These are phyloP conservation scores for Puccinia novopanici DNA, from an alignment of 1,284 basidiomycete genomes.

Conservation along the genomic window DNA sequence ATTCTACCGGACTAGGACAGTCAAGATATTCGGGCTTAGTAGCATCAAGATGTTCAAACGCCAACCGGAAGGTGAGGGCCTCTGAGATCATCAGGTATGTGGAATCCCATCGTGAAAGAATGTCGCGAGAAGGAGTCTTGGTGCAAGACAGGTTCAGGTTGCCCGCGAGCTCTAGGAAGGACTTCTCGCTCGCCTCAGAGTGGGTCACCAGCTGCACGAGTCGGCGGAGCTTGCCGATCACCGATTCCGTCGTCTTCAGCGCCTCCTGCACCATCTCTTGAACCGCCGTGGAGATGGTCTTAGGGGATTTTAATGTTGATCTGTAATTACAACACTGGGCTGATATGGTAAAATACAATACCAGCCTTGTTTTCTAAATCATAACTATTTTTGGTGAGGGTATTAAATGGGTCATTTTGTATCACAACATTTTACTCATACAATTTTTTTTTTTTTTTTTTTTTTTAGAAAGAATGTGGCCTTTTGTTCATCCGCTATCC, in stretches of 20 bases:
- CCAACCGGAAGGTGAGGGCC: neutral
- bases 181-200: neutral
- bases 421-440: no score
- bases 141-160: neutral
- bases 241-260: neutral
- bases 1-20: slow-evolving; percentile 4
- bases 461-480: no score
- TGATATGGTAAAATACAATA: no score
- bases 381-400: no score
- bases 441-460: no score
- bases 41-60: slow-evolving; percentile 3
- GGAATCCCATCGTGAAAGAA: neutral
- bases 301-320: no score
- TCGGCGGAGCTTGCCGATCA: neutral
- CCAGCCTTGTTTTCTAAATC: no score
- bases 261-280: slow-evolving; percentile 7
- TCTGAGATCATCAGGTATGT: slow-evolving; percentile 19
- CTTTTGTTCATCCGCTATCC: no score
- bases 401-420: no score
- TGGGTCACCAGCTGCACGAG: neutral
- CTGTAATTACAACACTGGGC: no score
- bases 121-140: slow-evolving; percentile 1
- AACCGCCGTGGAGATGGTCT: neutral
- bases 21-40: neutral
- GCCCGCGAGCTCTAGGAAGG: neutral